Evolutionary conservation across 2,329 filamentous ascomycete species (phyloP).

Genomic region (Aspergillus nomiae): DNA sequence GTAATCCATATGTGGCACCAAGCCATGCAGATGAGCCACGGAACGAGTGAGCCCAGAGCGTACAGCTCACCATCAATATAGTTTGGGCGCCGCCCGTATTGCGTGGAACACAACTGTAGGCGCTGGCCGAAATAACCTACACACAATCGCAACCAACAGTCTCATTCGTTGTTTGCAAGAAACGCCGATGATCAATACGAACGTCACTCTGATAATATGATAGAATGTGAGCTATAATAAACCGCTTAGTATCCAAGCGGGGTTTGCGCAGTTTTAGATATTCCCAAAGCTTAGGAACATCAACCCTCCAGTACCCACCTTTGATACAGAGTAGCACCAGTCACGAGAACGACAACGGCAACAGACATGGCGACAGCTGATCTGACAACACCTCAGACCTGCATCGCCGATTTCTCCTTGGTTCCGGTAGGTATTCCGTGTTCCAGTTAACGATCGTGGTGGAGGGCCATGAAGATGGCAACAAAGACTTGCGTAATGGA

Average conservation of each 20-base stretch:
- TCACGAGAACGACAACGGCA: neutral
- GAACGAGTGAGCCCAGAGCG: neutral
- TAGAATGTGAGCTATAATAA: neutral
- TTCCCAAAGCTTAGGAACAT: neutral
- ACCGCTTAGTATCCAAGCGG: neutral
- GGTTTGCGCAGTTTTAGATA: neutral
- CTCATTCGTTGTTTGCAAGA: neutral
- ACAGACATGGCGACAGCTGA: constrained; percentile 18
- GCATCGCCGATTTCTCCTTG: constrained; percentile 84
- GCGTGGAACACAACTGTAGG: neutral
- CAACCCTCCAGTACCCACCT: neutral
- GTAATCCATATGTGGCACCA: neutral
- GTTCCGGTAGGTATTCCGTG: constrained; percentile 56
- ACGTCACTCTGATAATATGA: neutral
- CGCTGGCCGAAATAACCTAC: neutral
- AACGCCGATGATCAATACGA: neutral
- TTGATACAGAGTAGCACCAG: neutral
- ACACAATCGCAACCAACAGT: neutral
- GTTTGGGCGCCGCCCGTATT: neutral
- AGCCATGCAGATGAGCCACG: neutral
- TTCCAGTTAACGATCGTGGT: neutral
- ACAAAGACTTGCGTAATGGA: neutral
- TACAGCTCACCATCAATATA: neutral
- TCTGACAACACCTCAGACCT: constrained; percentile 63
- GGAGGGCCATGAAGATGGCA: neutral